Evolutionary conservation across 2,329 filamentous ascomycete species (phyloP).

Genomic region (Fusarium subglutinans): DNA sequence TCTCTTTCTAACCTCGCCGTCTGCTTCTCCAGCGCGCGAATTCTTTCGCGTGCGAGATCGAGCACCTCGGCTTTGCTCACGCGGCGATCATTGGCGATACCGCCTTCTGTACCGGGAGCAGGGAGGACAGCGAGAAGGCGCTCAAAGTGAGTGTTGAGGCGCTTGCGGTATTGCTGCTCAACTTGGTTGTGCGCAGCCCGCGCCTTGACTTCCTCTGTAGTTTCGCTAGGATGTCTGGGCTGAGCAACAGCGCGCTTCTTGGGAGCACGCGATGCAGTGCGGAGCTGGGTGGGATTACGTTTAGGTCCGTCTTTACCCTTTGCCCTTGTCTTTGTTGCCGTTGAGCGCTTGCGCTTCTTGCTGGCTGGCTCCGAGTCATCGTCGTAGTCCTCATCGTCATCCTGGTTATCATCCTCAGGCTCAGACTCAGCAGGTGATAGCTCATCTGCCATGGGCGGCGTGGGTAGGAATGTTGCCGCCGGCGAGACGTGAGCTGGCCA

Average conservation of each 20-base stretch:
- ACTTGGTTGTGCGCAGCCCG: conserved; percentile 55
- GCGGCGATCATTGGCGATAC: conserved; percentile 43
- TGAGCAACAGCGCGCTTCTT: conserved; percentile 37
- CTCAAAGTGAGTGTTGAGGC: conserved; percentile 58
- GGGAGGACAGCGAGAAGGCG: conserved; percentile 54
- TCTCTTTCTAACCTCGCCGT: conserved; percentile 49
- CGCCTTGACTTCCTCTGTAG: conserved; percentile 40
- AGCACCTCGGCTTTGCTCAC: conserved; percentile 58
- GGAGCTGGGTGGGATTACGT: conserved; percentile 35
- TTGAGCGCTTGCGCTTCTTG: conserved; percentile 33
- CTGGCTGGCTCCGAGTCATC: conserved; percentile 15
- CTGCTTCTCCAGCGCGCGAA: conserved; percentile 52
- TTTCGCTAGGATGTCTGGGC: conserved; percentile 35
- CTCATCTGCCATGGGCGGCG: conserved; percentile 39
- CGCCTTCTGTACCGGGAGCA: conserved; percentile 43
- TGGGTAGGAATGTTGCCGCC: conserved; percentile 35
- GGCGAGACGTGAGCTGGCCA: conserved; percentile 40
- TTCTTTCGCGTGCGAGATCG: conserved; percentile 56
- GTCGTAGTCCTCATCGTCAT: conserved; percentile 22
- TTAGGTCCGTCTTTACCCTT: conserved; percentile 18
- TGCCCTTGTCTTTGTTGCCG: conserved; percentile 3
- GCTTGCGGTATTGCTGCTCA: conserved; percentile 59
- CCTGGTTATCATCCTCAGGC: conserved; percentile 29
- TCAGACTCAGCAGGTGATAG: conserved; percentile 31
- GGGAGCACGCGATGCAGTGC: conserved; percentile 39